These are phyloP conservation scores for Lentinus brumalis DNA, from an alignment of 768 basidiomycete species.

Conservation along the genomic window DNA sequence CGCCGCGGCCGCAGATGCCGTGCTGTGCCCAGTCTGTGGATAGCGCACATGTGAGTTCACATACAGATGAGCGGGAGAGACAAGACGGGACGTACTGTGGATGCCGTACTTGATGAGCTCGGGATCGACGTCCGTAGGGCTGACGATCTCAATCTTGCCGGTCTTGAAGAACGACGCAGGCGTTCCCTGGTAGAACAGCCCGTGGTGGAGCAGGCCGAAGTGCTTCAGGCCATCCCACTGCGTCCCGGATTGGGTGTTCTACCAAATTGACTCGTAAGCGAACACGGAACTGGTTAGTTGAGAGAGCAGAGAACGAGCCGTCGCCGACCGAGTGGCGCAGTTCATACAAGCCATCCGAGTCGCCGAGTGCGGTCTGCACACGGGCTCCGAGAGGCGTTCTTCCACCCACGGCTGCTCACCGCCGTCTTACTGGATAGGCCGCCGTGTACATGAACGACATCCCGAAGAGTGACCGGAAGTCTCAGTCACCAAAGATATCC, in stretches of 20 bases:
- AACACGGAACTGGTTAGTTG: neutral
- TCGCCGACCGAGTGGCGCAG: too few relatives aligned
- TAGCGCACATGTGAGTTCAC: too few relatives aligned
- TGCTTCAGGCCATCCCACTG: constrained; percentile 74
- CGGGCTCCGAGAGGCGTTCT: too few relatives aligned
- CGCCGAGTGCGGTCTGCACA: too few relatives aligned
- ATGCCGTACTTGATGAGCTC: constrained; percentile 56
- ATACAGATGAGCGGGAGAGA: neutral
- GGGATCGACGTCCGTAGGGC: constrained; percentile 51
- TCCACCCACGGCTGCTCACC: too few relatives aligned
- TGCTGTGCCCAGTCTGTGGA: constrained; percentile 66
- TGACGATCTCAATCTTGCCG: constrained; percentile 48
- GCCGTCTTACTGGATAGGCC: too few relatives aligned
- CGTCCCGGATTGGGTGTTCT: constrained; percentile 74
- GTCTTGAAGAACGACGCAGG: constrained; percentile 43
- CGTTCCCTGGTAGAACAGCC: constrained; percentile 63
- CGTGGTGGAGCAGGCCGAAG: constrained; percentile 53
- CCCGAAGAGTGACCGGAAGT: too few relatives aligned
- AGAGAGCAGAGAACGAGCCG: neutral
- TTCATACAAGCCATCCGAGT: too few relatives aligned
- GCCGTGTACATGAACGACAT: too few relatives aligned
- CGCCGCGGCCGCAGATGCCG: constrained; percentile 69
- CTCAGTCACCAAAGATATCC: too few relatives aligned
- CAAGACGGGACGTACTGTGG: constrained; percentile 52
- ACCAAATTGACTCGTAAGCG: neutral